phyloP scores from a whole-genome alignment of 2,329 filamentous ascomycete genomes.

The Phoma sp. region DNA sequence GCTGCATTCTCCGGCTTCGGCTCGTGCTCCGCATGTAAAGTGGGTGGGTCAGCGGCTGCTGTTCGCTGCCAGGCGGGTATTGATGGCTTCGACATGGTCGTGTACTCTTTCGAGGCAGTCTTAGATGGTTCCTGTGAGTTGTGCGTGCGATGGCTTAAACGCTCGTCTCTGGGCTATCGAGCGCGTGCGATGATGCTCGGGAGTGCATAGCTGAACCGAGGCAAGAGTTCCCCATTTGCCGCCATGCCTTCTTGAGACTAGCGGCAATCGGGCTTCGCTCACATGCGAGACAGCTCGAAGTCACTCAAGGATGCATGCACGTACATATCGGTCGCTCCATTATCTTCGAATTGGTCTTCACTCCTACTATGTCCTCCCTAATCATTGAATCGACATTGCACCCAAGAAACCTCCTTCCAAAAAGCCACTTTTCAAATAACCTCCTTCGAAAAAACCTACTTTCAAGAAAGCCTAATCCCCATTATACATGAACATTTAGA shows the following conservation, averaged over 20 bases:
- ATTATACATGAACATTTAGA: background rate
- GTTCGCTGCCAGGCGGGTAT: slow-evolving; percentile 49
- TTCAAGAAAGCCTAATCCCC: no score
- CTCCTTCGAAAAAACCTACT: no score
- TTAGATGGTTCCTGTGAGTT: background rate
- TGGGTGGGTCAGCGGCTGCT: slow-evolving; percentile 19
- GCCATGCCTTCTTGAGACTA: slow-evolving; percentile 1
- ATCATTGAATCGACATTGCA: background rate
- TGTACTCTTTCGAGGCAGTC: background rate
- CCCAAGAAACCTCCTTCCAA: no score
- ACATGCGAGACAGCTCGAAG: background rate
- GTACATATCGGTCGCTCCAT: background rate
- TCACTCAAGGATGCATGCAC: background rate
- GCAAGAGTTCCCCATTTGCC: slow-evolving; percentile 14
- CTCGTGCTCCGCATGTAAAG: slow-evolving; percentile 22
- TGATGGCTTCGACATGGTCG: slow-evolving; percentile 31
- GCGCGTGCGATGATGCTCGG: slow-evolving; percentile 22
- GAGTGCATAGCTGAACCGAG: slow-evolving; percentile 32
- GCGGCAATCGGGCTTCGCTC: background rate
- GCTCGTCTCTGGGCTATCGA: slow-evolving; percentile 6
- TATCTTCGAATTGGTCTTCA: background rate
- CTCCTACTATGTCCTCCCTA: background rate
- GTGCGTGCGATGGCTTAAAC: background rate
- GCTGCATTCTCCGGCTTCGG: slow-evolving; percentile 18
- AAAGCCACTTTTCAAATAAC: no score